A percentile compares a stretch with the other conserved stretches of the same genome.
These are phyloP conservation scores for Mortierella sp. DNA, from an alignment of 371 early-diverging fungal species.

Conservation along the genomic window DNA sequence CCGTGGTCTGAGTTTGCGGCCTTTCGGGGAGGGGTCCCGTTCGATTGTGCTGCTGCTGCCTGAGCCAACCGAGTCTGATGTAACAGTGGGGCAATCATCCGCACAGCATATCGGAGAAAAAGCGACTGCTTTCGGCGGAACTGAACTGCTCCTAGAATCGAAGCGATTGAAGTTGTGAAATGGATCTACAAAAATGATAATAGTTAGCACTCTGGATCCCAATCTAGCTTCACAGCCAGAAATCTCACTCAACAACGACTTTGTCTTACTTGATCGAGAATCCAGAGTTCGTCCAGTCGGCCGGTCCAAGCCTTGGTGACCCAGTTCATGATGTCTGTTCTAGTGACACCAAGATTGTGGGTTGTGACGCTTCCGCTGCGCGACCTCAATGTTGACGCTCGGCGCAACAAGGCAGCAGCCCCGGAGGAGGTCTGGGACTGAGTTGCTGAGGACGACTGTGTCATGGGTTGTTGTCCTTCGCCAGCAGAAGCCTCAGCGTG, in stretches of 20 bases:
- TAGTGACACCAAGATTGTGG: slow-evolving; percentile 25
- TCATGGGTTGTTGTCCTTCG: slow-evolving; percentile 36
- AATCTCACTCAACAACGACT: too few species aligned
- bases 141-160: slow-evolving; percentile 73
- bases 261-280: slow-evolving; percentile 57
- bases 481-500: slow-evolving; percentile 22
- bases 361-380: slow-evolving; percentile 39
- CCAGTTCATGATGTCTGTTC: slow-evolving; percentile 55
- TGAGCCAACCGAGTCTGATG: slow-evolving; percentile 62
- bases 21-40: slow-evolving; percentile 30
- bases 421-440: slow-evolving; percentile 31
- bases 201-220: not conserved
- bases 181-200: slow-evolving; percentile 61
- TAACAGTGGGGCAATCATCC: slow-evolving; percentile 69
- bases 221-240: not conserved
- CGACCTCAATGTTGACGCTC: slow-evolving; percentile 48
- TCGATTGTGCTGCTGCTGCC: slow-evolving; percentile 40
- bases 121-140: slow-evolving; percentile 83
- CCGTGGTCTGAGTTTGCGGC: slow-evolving; percentile 62
- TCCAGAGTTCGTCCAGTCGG: slow-evolving; percentile 58
- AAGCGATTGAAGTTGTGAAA: slow-evolving; percentile 71
- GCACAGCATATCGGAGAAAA: slow-evolving; percentile 74
- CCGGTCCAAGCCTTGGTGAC: slow-evolving; percentile 48
- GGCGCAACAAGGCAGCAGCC: slow-evolving; percentile 33
- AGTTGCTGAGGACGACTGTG: slow-evolving; percentile 22